Base-by-base conservation (phyloP, 2,329 filamentous ascomycete species). In the Hypoxylon sp. region DNA sequence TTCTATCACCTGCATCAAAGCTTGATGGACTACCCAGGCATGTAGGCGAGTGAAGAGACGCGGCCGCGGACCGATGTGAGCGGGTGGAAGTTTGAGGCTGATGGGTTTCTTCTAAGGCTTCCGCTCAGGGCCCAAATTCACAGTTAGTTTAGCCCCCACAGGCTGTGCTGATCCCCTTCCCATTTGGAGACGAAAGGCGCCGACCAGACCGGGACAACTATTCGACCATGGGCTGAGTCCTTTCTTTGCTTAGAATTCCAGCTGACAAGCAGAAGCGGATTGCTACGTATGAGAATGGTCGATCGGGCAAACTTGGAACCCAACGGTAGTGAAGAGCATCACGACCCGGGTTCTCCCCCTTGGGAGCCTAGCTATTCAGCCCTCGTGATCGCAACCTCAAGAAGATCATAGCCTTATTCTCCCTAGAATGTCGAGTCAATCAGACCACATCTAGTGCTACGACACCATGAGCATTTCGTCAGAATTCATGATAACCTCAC, bases 361-460 rank as follows among this genome's bases (percentile, higher is more conserved):
- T 39, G 50, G 63, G 50, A 67, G 58, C 63, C 56, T 71, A 65
- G 68, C 68, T 53, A 50, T 63, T 41, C 37, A 47, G 50, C 52
- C 68, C 73, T 61, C 72, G 71, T 74, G 71, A 74, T 59, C 55
- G 29, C 37, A 27, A 48, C 34, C 37, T 27, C 27, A 56, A 67
- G 72, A 50, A 55, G 72, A 74, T 74, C 73, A 60, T 65, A 37
- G 50, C 66, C 61, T 43, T 59, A 62, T 57, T 34, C 41, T 57
- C 21, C 48, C 53, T 43, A 48, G 11, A 58, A 52, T 67, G 37
- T 61, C 43, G 61, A 55, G 50, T 65, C 43, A 32, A 63, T 55
- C 53, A 66, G 54, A 11, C 32, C 53, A 66, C 64, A 32, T 48
- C 41, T 63, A 30, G 43, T 60, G 56, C 55, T 37, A 47, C 29